These are phyloP conservation scores for Lachnellula suecica DNA, from an alignment of 2,329 filamentous ascomycete species.

Conservation along the genomic window DNA sequence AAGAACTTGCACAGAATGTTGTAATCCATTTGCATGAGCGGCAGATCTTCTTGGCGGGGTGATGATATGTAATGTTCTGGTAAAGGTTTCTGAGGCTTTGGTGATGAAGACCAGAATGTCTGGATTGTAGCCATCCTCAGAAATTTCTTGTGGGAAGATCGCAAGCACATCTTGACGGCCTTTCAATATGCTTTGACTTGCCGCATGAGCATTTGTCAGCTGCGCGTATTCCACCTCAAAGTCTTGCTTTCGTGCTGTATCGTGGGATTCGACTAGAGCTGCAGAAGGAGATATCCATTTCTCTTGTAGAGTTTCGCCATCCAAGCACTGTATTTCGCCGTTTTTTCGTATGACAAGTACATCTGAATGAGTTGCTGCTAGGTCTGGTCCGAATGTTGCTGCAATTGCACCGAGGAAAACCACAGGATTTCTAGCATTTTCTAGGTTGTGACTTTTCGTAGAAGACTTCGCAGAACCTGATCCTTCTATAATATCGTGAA, in stretches of 20 bases:
- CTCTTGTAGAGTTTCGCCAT: slow-evolving; percentile 51
- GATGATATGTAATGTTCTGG: slow-evolving; percentile 31
- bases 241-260: slow-evolving; percentile 34
- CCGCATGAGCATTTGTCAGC: slow-evolving; percentile 31
- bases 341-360: slow-evolving; percentile 59
- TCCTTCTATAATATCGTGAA: slow-evolving; percentile 54
- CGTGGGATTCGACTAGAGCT: slow-evolving; percentile 32
- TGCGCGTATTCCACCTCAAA: slow-evolving; percentile 31
- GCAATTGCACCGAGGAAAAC: slow-evolving; percentile 41
- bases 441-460: slow-evolving; percentile 44
- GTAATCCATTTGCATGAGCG: slow-evolving; percentile 15
- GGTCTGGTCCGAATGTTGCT: slow-evolving; percentile 11
- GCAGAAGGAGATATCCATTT: slow-evolving; percentile 46
- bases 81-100: slow-evolving; percentile 16
- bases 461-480: slow-evolving; percentile 53
- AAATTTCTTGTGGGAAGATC: slow-evolving; percentile 48
- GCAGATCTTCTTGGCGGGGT: slow-evolving; percentile 27
- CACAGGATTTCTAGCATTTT: slow-evolving; percentile 37
- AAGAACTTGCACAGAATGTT: slow-evolving; percentile 31
- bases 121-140: slow-evolving; percentile 43
- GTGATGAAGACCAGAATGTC: slow-evolving; percentile 52
- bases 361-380: slow-evolving; percentile 25
- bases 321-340: slow-evolving; percentile 60
- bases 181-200: slow-evolving; percentile 41
- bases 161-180: slow-evolving; percentile 52